Evolutionary conservation across 75 land plant species (phyloP).

Genomic region (Pinus albicaulis): DNA sequence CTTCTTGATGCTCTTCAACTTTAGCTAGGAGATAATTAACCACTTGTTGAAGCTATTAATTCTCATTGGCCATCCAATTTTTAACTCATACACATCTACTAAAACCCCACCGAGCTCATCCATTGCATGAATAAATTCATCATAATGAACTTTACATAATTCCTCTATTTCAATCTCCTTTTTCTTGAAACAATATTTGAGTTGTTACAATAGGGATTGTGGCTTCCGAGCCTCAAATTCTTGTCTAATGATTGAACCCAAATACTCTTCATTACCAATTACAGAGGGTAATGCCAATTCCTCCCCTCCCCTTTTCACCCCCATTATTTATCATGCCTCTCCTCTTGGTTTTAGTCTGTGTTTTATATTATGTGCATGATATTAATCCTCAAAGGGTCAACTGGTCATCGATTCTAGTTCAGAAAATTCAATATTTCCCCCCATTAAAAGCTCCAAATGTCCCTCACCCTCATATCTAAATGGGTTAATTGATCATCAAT

Average conservation of each 20-base stretch:
- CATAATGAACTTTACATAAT: slow-evolving; percentile 83
- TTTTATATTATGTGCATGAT: neutral
- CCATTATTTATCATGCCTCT: slow-evolving; percentile 51
- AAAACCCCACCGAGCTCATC: slow-evolving; percentile 91
- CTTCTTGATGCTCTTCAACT: slow-evolving; percentile 75
- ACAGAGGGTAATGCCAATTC: slow-evolving; percentile 54
- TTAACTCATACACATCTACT: slow-evolving; percentile 90
- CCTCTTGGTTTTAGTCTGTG: slow-evolving; percentile 51
- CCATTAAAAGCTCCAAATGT: no score
- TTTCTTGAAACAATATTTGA: slow-evolving; percentile 68
- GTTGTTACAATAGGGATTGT: slow-evolving; percentile 73
- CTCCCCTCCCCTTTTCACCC: slow-evolving; percentile 73
- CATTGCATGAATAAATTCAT: slow-evolving; percentile 90
- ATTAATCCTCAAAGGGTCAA: neutral
- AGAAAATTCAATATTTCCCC: neutral
- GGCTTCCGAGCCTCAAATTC: slow-evolving; percentile 88
- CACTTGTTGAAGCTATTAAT: slow-evolving; percentile 65
- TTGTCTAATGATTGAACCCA: slow-evolving; percentile 74
- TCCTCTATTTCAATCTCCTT: slow-evolving; percentile 95
- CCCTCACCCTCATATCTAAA: no score
- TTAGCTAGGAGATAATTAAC: slow-evolving; percentile 56
- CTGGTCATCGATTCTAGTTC: neutral
- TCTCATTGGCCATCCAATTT: no score
- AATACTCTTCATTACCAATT: slow-evolving; percentile 71
- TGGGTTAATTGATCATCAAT: no score